A percentile compares a stretch with the other conserved stretches of the same genome.
phyloP scores from a whole-genome alignment of 2,329 filamentous ascomycete genomes.

The Diplodia seriata region DNA sequence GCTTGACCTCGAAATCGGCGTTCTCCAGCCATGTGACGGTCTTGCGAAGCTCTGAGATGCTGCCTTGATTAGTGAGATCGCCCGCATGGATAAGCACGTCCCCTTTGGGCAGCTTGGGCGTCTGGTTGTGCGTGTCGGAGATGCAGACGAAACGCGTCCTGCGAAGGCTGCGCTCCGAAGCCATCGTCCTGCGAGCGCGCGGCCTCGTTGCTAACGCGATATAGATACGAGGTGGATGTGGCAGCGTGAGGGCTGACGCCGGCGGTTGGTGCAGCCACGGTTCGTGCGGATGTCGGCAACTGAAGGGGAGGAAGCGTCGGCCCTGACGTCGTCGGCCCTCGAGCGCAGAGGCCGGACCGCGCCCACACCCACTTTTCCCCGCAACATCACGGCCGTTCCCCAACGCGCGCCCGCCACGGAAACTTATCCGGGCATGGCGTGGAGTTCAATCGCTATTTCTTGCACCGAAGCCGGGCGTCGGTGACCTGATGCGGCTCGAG shows the following conservation, averaged over 20 bases:
- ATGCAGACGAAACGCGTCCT: slow-evolving; percentile 75
- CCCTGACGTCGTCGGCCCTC: neutral
- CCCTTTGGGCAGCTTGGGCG: slow-evolving; percentile 69
- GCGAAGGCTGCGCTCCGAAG: slow-evolving; percentile 19
- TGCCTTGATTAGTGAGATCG: slow-evolving; percentile 77
- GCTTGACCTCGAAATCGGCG: slow-evolving; percentile 71
- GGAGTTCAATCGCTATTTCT: slow-evolving; percentile 13
- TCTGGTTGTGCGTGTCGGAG: slow-evolving; percentile 76
- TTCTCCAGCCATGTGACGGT: slow-evolving; percentile 71
- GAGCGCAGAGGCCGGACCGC: slow-evolving; percentile 16
- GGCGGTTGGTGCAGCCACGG: neutral
- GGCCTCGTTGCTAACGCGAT: neutral
- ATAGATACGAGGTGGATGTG: neutral
- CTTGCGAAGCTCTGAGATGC: slow-evolving; percentile 62
- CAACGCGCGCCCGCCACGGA: slow-evolving; percentile 16
- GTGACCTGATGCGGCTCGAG: slow-evolving; percentile 11
- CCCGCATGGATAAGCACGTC: slow-evolving; percentile 80
- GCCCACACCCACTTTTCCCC: slow-evolving; percentile 22
- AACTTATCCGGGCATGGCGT: slow-evolving; percentile 21
- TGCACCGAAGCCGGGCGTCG: slow-evolving; percentile 21
- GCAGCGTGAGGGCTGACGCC: neutral
- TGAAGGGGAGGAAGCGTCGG: slow-evolving; percentile 4
- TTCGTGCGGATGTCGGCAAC: slow-evolving; percentile 5
- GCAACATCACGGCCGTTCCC: neutral
- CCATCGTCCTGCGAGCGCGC: slow-evolving; percentile 18